Percentiles rank a stretch among this genome's conserved stretches.
Evolutionary conservation across 352 stramenopile genomes (phyloP).

Genomic region (Peronospora destructor): DNA sequence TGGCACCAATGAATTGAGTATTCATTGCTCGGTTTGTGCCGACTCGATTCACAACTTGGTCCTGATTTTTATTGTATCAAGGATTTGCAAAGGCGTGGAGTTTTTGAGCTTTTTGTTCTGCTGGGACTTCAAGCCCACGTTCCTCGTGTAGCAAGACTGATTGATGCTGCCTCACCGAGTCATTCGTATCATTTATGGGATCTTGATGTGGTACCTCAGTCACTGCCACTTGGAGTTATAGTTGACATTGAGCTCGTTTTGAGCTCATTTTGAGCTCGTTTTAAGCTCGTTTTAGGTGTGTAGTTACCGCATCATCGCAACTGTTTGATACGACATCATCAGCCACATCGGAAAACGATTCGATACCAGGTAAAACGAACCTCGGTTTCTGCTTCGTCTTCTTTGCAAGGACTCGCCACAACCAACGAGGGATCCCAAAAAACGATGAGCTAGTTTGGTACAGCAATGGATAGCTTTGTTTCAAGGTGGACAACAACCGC

Average conservation of each 20-base stretch:
- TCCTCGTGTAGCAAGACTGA: not conserved
- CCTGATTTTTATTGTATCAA: conserved; percentile 5
- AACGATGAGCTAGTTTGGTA: not conserved
- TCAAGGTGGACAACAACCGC: not conserved
- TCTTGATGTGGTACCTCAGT: not conserved
- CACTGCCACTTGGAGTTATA: not conserved
- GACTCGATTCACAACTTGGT: not conserved
- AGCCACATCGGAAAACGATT: not conserved
- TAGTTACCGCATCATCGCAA: not conserved
- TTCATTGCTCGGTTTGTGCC: not conserved
- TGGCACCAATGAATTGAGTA: conserved; percentile 9
- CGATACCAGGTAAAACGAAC: not conserved
- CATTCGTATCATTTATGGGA: not conserved
- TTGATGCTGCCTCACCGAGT: not conserved
- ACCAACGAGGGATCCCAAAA: not conserved
- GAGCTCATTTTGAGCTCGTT: too few species aligned
- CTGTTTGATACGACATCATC: not conserved
- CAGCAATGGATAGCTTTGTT: not conserved
- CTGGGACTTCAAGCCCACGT: not conserved
- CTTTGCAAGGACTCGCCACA: not conserved
- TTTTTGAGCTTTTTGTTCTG: not conserved
- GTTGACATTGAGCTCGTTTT: not conserved
- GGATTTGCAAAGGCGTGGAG: not conserved
- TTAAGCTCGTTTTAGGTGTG: not conserved
- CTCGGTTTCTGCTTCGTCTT: not conserved